phyloP scores from a whole-genome alignment of 257 asterid genomes.

The Euphrasia confusa region DNA sequence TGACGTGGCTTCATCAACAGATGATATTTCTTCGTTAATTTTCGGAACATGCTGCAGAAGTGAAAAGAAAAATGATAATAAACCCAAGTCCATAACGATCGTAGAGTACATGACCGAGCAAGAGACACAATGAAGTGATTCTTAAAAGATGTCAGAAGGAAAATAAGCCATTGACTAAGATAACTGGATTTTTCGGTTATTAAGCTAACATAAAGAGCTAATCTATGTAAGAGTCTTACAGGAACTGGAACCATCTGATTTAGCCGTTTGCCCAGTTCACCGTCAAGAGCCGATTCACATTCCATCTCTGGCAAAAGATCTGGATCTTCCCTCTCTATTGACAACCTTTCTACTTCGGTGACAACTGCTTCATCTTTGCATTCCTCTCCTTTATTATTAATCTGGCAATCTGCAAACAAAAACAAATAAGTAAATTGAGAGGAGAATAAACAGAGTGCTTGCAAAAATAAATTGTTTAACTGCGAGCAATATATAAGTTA shows the following conservation, averaged over 20 bases:
- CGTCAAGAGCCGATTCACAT: conserved; percentile 70
- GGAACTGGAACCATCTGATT: conserved; percentile 72
- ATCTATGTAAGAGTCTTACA: conserved; percentile 38
- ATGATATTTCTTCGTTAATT: conserved; percentile 83
- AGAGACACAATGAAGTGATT: conserved; percentile 1
- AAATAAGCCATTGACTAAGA: neutral
- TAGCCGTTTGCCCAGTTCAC: conserved; percentile 77
- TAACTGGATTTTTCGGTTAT: neutral
- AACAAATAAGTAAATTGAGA: neutral
- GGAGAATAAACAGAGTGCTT: no score
- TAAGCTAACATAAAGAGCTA: neutral
- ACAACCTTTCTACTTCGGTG: conserved; percentile 28
- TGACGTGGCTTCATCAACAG: conserved; percentile 75
- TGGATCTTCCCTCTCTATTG: conserved; percentile 24
- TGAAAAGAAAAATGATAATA: conserved; percentile 10
- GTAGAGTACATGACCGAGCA: neutral
- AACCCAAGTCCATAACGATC: conserved; percentile 9
- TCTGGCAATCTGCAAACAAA: conserved; percentile 29
- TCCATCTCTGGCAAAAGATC: conserved; percentile 54
- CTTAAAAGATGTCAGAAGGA: neutral
- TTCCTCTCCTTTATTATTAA: conserved; percentile 33
- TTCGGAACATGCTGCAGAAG: conserved; percentile 78
- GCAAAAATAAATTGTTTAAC: no score
- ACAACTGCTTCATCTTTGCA: conserved; percentile 25
- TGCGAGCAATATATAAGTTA: no score